Base-by-base conservation (phyloP, 257 asterid species). In the Jasminum sambac region DNA sequence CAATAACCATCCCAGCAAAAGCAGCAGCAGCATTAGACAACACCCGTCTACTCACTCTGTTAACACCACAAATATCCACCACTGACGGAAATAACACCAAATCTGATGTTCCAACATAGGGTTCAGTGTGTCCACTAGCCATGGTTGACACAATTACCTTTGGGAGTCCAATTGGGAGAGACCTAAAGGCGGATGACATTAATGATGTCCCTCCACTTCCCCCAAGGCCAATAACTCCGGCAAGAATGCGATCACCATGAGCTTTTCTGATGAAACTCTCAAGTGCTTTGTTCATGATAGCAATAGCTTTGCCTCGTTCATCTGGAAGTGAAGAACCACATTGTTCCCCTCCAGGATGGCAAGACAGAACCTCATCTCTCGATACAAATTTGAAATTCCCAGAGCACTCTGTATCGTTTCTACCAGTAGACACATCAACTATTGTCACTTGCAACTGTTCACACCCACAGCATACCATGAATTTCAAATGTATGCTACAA, bases 161-260 rank as follows among this genome's bases (percentile, higher is more conserved):
- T 0, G 98, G 98, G 26, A 83, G 58, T 26, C 99, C 97, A 79
- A 94, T 84, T 6, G 98, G 97, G 64, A 94, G 92, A 23, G 88
- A 82, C 64, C 90, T 80, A 77, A 94, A 94, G 72, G 91, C 89
- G n/a, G 96, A 85, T 8, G 98, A 76, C 69, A 91, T 71, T 77
- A 94, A 71, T 58, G 99, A 91, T 12, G 99, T 94, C 71, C 99
- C 99, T 77, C 97, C 97, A 75, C 96, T 94, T 26, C 96, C 99
- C 59, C 99, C 99, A 12, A 94, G 88, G 68, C 99, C 99, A 25
- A 91, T 71, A 42, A 88, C 96, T 67, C 99, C 99, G 76, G 86
- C 90, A 58, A 89, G 82, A 65, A 61, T 64, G 64, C 78, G 38
- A 63, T 85, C 82, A 55, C 48, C 77, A 30, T 76, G 80, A 75